Evolutionary conservation across 148 eudicot species (phyloP).

Genomic region (Fagopyrum homotropicum): DNA sequence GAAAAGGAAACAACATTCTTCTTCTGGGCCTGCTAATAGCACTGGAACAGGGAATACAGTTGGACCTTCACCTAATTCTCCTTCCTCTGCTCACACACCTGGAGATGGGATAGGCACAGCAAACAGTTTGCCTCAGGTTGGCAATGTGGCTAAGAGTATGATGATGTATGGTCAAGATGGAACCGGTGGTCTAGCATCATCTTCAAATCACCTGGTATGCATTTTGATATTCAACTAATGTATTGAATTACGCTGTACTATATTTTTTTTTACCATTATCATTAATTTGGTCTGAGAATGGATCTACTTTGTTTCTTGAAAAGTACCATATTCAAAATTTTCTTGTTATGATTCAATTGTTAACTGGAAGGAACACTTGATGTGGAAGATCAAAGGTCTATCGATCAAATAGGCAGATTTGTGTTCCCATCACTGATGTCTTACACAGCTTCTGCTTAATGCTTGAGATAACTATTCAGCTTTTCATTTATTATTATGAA

Average conservation of each 20-base stretch:
- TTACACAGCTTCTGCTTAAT: background rate
- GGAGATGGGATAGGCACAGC: constrained; percentile 79
- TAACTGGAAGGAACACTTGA: background rate
- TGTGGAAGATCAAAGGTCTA: background rate
- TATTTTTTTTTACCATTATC: background rate
- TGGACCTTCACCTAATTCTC: constrained; percentile 93
- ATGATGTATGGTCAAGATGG: constrained; percentile 89
- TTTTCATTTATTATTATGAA: background rate
- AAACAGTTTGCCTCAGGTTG: constrained; percentile 68
- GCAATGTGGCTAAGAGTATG: constrained; percentile 70
- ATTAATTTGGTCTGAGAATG: background rate
- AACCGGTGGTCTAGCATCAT: constrained; percentile 76
- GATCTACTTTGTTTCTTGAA: background rate
- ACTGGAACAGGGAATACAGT: constrained; percentile 98
- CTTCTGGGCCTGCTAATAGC: constrained; percentile 98
- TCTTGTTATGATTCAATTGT: background rate
- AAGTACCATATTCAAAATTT: background rate
- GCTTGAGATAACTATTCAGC: background rate
- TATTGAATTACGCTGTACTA: background rate
- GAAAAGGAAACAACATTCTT: constrained; percentile 89
- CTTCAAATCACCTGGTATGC: constrained; percentile 92
- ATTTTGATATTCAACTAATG: background rate
- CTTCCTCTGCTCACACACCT: constrained; percentile 92
- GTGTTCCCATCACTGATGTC: background rate
- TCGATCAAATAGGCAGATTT: background rate